These are phyloP conservation scores for Anaeromyces robustus DNA, from an alignment of 192 early-diverging fungal species.

Conservation along the genomic window DNA sequence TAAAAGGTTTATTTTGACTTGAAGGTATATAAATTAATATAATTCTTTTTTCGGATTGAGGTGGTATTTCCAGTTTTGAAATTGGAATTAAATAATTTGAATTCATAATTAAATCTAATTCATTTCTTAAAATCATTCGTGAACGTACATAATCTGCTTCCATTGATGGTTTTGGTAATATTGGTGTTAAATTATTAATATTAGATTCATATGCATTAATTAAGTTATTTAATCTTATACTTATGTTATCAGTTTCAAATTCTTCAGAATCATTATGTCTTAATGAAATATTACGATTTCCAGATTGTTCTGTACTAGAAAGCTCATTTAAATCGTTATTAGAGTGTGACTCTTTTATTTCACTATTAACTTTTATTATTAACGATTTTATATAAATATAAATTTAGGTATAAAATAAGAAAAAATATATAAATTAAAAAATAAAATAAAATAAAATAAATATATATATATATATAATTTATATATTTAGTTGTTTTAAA, in stretches of 20 bases:
- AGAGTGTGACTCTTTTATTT: neutral
- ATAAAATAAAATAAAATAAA: too few relatives aligned
- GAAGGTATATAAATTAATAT: conserved; percentile 59
- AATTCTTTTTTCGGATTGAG: conserved; percentile 45
- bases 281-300: neutral
- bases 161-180: conserved; percentile 47
- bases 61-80: conserved; percentile 40
- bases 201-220: conserved; percentile 30
- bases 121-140: conserved; percentile 48
- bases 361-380: neutral
- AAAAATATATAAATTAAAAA: too few relatives aligned
- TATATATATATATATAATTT: too few relatives aligned
- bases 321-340: neutral
- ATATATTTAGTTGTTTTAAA: too few relatives aligned
- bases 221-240: neutral
- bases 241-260: neutral
- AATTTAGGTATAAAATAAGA: too few relatives aligned
- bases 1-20: conserved; percentile 28
- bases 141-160: conserved; percentile 62
- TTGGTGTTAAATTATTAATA: conserved; percentile 33
- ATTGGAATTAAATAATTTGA: conserved; percentile 51
- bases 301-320: neutral
- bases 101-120: conserved; percentile 54
- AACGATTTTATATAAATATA: too few relatives aligned
- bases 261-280: neutral